These are phyloP conservation scores for Fusarium concolor DNA, from an alignment of 2,329 filamentous ascomycete species.

Conservation along the genomic window DNA sequence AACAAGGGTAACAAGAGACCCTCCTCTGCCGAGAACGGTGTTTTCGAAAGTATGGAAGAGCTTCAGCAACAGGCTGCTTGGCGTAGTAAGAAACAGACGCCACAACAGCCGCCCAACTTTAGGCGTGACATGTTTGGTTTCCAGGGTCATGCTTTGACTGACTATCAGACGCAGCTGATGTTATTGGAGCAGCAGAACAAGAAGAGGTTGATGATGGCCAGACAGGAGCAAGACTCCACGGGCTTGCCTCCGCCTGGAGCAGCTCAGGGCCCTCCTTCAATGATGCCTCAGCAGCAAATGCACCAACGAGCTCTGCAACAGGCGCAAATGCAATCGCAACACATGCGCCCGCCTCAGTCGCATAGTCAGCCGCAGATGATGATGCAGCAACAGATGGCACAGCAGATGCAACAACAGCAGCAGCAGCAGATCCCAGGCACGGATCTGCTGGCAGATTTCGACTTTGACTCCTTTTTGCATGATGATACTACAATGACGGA, in stretches of 20 bases:
- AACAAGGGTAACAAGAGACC: constrained; percentile 47
- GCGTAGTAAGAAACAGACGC: constrained; percentile 56
- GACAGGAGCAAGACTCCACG: constrained; percentile 75
- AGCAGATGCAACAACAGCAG: constrained; percentile 11
- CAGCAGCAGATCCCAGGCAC: not conserved
- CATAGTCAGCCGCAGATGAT: too few species aligned
- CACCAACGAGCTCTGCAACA: not conserved
- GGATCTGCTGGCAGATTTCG: not conserved
- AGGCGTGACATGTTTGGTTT: constrained; percentile 25
- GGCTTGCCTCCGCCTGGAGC: not conserved
- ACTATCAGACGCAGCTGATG: constrained; percentile 92
- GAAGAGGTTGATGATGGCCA: constrained; percentile 84
- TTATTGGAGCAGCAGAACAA: constrained; percentile 88
- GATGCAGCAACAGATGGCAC: too few species aligned
- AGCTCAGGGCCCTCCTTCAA: too few species aligned
- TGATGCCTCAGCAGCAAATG: not conserved
- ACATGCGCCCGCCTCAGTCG: not conserved
- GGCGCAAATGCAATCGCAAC: not conserved
- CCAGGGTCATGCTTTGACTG: constrained; percentile 46
- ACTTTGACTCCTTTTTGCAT: constrained; percentile 38
- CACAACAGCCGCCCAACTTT: not conserved
- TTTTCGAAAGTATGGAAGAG: constrained; percentile 57
- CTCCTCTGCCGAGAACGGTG: constrained; percentile 36
- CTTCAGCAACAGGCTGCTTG: constrained; percentile 48
- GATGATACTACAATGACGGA: constrained; percentile 53